Evolutionary conservation across 31 red algal species (phyloP).

Genomic region (Odonthalia washingtoniensis): DNA sequence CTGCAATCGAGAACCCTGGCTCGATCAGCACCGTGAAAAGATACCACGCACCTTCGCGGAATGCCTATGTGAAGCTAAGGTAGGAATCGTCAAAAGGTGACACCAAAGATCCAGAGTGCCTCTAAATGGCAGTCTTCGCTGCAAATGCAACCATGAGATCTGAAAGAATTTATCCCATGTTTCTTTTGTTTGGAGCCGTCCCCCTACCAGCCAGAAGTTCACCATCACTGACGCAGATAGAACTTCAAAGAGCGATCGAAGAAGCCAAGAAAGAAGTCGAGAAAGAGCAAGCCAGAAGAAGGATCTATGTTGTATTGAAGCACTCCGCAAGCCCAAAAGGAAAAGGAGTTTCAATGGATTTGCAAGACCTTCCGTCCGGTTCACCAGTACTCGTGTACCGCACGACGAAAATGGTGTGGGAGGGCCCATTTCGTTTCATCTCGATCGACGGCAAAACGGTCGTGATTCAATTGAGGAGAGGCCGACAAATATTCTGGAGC

Average conservation of each 20-base stretch:
- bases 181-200: background rate
- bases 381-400: constrained; percentile 18
- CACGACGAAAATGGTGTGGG: background rate
- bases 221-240: background rate
- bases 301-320: background rate
- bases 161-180: constrained; percentile 1
- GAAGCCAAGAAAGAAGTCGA: background rate
- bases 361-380: background rate
- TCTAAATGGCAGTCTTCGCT: constrained; percentile 25
- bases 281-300: constrained; percentile 9
- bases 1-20: constrained; percentile 12
- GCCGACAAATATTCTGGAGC: too few species aligned
- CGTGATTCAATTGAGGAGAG: constrained; percentile 4
- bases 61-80: background rate
- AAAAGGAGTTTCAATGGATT: background rate
- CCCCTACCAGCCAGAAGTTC: background rate
- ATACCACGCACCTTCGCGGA: constrained; percentile 27
- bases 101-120: background rate
- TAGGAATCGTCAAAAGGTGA: background rate
- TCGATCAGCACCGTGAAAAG: constrained; percentile 27
- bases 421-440: background rate
- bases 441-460: background rate
- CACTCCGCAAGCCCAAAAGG: background rate
- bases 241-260: background rate
- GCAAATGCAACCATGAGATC: background rate